Evolutionary conservation across 169 alveolate species (phyloP), one percentile per base, ranked within the genome.

Genomic region (Plasmodium vinckei): DNA sequence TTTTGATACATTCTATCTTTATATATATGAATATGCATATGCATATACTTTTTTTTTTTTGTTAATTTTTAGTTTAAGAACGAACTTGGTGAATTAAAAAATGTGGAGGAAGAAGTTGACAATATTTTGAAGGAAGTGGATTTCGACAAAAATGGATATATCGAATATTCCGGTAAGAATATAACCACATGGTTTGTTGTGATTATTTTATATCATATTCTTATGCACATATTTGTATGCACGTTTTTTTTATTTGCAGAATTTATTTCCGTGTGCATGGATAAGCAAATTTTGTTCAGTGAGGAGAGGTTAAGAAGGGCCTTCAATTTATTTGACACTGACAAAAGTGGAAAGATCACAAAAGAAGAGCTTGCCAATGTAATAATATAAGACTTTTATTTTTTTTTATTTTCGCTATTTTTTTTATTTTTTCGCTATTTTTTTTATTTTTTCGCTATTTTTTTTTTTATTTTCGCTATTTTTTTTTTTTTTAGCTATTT

Each of bases 141-240:
- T 95, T 94, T 96, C 27, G 99, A 98, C 88, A 95, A 94, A 49
- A 96, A 96, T 87, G 99, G 99, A n/a, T 95, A 92, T 57, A 97
- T 98, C 42, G 99, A 98, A 79, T 98, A 98, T 93, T 93, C 97
- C 21, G 96, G 96, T 93, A 25, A 7, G 21, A 51, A 2, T 7
- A 51, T n/a, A 57, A 57, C 7, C 0, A 39, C 7, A 57, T 12
- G 33, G 1, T 15, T 19, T 57, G 27, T 13, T 9, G 65, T 5
- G 25, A 9, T 17, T 13, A 1, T 15, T 57, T 17, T 57, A 9
- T 57, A 1, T 5, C 15, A 47, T 87, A 12, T 44, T 10, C 1
- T 54, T 59, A 44, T 17, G 47, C 39, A 60, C 9, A 17, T 25
- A 33, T 68, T 7, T 61, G 5, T 15, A 44, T 56, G 21, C 9